Conservation (phyloP, 768 basidiomycete genomes). For the Suillus luteus region DNA sequence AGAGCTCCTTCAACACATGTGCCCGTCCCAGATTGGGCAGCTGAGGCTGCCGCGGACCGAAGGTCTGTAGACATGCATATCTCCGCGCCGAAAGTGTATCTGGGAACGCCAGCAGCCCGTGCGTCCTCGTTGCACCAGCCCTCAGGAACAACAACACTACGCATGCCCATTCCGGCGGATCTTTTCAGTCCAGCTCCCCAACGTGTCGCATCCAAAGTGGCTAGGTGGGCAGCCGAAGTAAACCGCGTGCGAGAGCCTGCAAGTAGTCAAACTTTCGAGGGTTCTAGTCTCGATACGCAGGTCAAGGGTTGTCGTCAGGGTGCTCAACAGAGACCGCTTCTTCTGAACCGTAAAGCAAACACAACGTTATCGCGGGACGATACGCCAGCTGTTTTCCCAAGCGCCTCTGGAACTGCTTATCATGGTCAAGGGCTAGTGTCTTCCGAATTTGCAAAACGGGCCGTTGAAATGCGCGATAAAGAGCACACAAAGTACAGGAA, state of each 20-base stretch:
- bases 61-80: neutral
- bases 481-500: neutral
- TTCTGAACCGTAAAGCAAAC: neutral
- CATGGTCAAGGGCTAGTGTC: neutral
- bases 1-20: neutral
- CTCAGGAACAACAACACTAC: neutral
- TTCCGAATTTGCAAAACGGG: constrained; percentile 6
- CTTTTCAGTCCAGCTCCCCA: neutral
- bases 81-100: neutral
- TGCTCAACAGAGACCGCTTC: constrained; percentile 1
- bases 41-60: constrained; percentile 2
- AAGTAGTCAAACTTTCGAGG: neutral
- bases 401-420: neutral
- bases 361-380: constrained; percentile 6
- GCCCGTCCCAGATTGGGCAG: constrained; percentile 1
- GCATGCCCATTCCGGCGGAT: neutral
- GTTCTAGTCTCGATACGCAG: constrained; percentile 2
- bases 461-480: neutral
- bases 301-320: neutral
- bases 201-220: neutral
- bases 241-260: constrained; percentile 3
- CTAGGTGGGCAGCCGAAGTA: constrained; percentile 5
- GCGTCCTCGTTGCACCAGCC: neutral
- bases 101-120: neutral
- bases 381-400: constrained; percentile 1